phyloP scores from a whole-genome alignment of 768 basidiomycete genomes.

The Gelatoporia subvermispora region DNA sequence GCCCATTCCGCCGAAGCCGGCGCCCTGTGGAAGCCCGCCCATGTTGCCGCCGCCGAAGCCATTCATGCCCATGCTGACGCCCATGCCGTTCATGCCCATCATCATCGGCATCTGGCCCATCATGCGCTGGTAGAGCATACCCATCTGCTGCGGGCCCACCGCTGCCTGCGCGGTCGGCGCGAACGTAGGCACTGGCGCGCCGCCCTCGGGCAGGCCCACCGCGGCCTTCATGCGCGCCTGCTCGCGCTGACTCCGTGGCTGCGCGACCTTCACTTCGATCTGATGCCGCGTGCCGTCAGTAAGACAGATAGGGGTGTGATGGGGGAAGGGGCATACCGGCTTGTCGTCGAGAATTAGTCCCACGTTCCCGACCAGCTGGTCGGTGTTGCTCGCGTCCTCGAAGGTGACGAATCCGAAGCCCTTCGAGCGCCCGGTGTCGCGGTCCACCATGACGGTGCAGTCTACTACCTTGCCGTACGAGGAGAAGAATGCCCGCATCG shows the following conservation, averaged over 20 bases:
- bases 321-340: constrained; percentile 48
- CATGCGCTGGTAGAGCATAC: constrained; percentile 92
- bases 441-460: constrained; percentile 96
- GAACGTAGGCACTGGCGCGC: constrained; percentile 19
- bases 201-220: constrained; percentile 13
- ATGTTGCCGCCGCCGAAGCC: constrained; percentile 12
- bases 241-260: constrained; percentile 79
- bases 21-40: constrained; percentile 11
- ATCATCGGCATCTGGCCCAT: constrained; percentile 36
- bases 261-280: constrained; percentile 96
- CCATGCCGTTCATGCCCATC: constrained; percentile 17
- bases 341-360: constrained; percentile 91
- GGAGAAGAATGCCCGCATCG: constrained; percentile 86
- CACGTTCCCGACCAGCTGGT: constrained; percentile 71
- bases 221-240: constrained; percentile 22
- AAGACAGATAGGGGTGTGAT: background rate
- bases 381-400: constrained; percentile 81
- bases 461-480: constrained; percentile 94
- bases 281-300: constrained; percentile 24
- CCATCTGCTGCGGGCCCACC: constrained; percentile 90
- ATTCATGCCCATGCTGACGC: constrained; percentile 25
- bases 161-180: constrained; percentile 37
- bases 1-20: constrained; percentile 22
- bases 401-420: constrained; percentile 98
- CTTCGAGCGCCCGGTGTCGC: constrained; percentile 88